These are phyloP conservation scores for Gaertneriomyces sp. DNA, from an alignment of 192 early-diverging fungal genomes.

Conservation along the genomic window DNA sequence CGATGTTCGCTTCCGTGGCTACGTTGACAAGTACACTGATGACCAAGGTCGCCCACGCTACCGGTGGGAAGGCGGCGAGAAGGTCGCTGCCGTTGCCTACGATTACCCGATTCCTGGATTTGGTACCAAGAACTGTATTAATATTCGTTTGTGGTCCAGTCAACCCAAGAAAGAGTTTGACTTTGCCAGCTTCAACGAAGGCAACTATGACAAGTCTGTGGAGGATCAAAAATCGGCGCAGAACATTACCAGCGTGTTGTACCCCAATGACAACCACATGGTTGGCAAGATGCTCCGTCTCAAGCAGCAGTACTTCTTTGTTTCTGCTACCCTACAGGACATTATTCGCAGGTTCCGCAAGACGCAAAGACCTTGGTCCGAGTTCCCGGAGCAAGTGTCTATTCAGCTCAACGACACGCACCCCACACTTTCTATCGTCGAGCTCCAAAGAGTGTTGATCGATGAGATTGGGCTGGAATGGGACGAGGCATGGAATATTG, in stretches of 20 bases:
- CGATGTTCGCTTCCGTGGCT: constrained; percentile 86
- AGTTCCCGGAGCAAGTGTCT: constrained; percentile 90
- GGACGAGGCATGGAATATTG: constrained; percentile 89
- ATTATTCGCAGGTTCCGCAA: constrained; percentile 92
- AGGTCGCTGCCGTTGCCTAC: constrained; percentile 88
- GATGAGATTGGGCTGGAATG: constrained; percentile 87
- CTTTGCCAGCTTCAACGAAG: constrained; percentile 65
- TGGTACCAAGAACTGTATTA: constrained; percentile 91
- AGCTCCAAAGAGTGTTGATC: constrained; percentile 88
- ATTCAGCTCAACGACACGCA: constrained; percentile 99
- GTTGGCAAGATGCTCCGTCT: constrained; percentile 93
- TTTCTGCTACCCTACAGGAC: constrained; percentile 81
- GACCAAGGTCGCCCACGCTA: constrained; percentile 62
- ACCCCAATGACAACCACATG: constrained; percentile 98
- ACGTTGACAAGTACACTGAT: constrained; percentile 69
- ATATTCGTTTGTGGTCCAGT: constrained; percentile 95
- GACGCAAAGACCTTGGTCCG: constrained; percentile 71
- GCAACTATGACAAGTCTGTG: constrained; percentile 90
- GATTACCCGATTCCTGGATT: constrained; percentile 97
- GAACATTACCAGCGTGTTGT: constrained; percentile 88
- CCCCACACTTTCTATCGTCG: constrained; percentile 85
- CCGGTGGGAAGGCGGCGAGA: constrained; percentile 82
- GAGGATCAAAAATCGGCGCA: constrained; percentile 88
- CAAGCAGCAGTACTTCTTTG: constrained; percentile 98
- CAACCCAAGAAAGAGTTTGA: constrained; percentile 90